Conservation (phyloP, 2,329 filamentous ascomycete species). For the Penicillium sp. region DNA sequence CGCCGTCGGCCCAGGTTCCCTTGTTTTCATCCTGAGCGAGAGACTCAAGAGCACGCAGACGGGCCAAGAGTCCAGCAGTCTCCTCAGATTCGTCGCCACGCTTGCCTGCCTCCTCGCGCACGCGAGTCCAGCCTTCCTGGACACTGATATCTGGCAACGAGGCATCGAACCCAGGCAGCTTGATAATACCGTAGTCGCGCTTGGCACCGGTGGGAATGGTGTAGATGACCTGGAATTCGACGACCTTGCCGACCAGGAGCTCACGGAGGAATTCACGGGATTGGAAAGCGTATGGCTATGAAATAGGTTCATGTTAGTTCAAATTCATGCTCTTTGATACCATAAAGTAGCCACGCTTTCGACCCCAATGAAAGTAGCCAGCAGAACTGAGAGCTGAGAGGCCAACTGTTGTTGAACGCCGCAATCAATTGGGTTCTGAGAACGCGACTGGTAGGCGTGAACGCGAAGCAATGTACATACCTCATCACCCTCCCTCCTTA, state of each 20-base stretch:
- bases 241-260: constrained; percentile 78
- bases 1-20: constrained; percentile 73
- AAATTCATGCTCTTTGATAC: neutral
- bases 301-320: neutral
- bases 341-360: neutral
- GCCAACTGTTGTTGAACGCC: neutral
- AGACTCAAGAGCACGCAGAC: constrained; percentile 73
- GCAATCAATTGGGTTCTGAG: neutral
- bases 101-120: constrained; percentile 89
- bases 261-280: constrained; percentile 91
- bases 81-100: constrained; percentile 82
- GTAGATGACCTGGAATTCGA: constrained; percentile 85
- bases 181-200: constrained; percentile 83
- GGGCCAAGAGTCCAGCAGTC: constrained; percentile 69
- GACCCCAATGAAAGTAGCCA: neutral
- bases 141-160: constrained; percentile 81
- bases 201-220: constrained; percentile 76
- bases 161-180: constrained; percentile 68
- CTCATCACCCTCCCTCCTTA: constrained; percentile 88
- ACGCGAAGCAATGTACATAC: constrained; percentile 39
- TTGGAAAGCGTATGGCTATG: constrained; percentile 79
- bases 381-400: neutral
- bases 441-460: neutral
- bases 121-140: constrained; percentile 86
- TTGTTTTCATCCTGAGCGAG: constrained; percentile 77